Conservation (phyloP, 2,329 filamentous ascomycete genomes). For the Periconia macrospinosa region DNA sequence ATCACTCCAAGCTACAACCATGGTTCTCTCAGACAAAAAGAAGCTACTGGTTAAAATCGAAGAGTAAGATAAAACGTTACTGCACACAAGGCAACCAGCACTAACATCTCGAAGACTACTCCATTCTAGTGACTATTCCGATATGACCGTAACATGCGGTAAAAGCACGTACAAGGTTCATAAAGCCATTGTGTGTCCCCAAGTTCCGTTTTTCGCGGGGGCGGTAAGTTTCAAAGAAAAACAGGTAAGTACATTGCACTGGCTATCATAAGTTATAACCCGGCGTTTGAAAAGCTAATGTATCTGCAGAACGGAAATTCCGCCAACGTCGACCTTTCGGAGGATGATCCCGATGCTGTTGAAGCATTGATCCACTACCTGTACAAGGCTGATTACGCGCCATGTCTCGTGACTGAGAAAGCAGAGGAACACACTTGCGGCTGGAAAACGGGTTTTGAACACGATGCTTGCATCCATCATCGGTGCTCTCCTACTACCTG, state of each 20-base stretch:
- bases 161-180: constrained; percentile 12
- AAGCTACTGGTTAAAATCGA: no score
- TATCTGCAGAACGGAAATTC: no score
- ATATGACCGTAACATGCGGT: constrained; percentile 14
- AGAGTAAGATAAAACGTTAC: no score
- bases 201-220: constrained; percentile 11
- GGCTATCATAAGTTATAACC: no score
- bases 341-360: no score
- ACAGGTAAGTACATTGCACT: no score
- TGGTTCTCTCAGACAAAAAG: no score
- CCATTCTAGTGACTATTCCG: constrained; percentile 5
- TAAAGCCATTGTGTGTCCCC: constrained; percentile 13
- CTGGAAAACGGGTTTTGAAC: neutral
- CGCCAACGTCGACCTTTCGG: no score
- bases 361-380: neutral
- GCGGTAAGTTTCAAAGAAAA: constrained; percentile 7
- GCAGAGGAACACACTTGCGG: neutral
- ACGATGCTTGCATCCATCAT: neutral
- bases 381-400: neutral
- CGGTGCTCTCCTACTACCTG: neutral
- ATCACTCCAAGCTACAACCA: no score
- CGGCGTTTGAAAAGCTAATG: no score
- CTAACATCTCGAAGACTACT: neutral
- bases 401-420: neutral
- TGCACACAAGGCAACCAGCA: no score